Percentiles rank a stretch among this genome's conserved stretches.
phyloP scores from a whole-genome alignment of 257 asterid species.

The Paulownia fortunei region DNA sequence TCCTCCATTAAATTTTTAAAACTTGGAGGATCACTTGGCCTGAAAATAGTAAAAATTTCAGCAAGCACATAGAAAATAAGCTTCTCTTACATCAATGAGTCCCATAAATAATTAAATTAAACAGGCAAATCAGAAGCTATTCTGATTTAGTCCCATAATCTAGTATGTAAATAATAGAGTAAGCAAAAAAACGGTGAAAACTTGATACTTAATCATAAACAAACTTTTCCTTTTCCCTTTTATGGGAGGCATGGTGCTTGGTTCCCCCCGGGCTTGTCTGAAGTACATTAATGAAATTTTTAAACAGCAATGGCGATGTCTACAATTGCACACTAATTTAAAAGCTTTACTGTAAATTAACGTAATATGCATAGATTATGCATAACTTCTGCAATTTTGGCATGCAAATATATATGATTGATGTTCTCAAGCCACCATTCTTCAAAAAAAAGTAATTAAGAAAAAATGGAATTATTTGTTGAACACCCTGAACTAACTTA shows the following conservation, averaged over 20 bases:
- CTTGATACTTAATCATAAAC: neutral
- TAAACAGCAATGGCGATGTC: neutral
- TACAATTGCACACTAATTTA: neutral
- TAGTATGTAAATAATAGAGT: neutral
- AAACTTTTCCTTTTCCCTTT: neutral
- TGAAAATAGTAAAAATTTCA: slow-evolving; percentile 36
- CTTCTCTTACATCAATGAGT: neutral
- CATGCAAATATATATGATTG: neutral
- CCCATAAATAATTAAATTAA: neutral
- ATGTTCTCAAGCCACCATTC: neutral
- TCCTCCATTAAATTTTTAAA: slow-evolving; percentile 70
- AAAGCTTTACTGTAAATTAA: neutral
- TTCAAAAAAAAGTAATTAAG: neutral
- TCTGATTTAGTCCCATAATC: neutral
- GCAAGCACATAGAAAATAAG: slow-evolving; percentile 14
- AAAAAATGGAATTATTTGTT: neutral
- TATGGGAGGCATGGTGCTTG: neutral
- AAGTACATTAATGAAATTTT: too few species aligned
- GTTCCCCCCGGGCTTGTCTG: neutral
- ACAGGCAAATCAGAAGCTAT: neutral
- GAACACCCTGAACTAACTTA: neutral
- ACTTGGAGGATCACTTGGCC: slow-evolving; percentile 80
- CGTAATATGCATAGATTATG: neutral
- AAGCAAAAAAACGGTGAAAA: neutral
- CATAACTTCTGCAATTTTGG: neutral